A percentile compares a stretch with the other conserved stretches of the same genome.
Conservation (phyloP, 352 stramenopile genomes). For the Phytophthora foliorum region DNA sequence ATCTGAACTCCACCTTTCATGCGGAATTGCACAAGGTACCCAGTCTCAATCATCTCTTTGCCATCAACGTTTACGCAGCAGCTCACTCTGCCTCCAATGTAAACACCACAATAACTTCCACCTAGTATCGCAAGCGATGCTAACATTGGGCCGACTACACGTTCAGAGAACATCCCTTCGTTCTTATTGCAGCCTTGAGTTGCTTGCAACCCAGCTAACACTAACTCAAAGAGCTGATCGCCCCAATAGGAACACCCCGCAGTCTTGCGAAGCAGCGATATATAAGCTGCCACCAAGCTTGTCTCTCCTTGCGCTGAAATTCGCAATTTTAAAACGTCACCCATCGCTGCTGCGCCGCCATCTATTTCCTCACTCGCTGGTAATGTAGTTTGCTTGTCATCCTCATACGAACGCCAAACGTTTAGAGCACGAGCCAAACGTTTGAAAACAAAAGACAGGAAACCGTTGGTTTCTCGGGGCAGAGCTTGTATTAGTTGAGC, state of each 20-base stretch:
- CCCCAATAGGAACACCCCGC: slow-evolving; percentile 43
- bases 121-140: slow-evolving; percentile 67
- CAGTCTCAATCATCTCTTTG: slow-evolving; percentile 79
- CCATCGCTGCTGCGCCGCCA: not conserved
- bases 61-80: slow-evolving; percentile 81
- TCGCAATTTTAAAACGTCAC: slow-evolving; percentile 50
- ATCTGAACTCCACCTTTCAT: slow-evolving; percentile 51
- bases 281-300: slow-evolving; percentile 54
- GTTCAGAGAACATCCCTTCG: not conserved
- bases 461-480: slow-evolving; percentile 22
- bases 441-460: slow-evolving; percentile 54
- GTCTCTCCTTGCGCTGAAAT: slow-evolving; percentile 53
- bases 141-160: slow-evolving; percentile 32
- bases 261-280: slow-evolving; percentile 58
- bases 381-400: slow-evolving; percentile 18
- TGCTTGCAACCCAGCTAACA: slow-evolving; percentile 28
- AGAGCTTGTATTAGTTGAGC: slow-evolving; percentile 45
- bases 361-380: slow-evolving; percentile 9
- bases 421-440: slow-evolving; percentile 45
- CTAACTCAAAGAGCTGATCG: slow-evolving; percentile 34
- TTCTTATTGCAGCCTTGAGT: slow-evolving; percentile 8
- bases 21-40: slow-evolving; percentile 66
- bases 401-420: slow-evolving; percentile 51
- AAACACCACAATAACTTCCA: slow-evolving; percentile 58
- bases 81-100: slow-evolving; percentile 66